Percentiles rank a stretch among this genome's conserved stretches.
Conservation (phyloP, 2,329 filamentous ascomycete genomes). For the Ilyonectria sp. region DNA sequence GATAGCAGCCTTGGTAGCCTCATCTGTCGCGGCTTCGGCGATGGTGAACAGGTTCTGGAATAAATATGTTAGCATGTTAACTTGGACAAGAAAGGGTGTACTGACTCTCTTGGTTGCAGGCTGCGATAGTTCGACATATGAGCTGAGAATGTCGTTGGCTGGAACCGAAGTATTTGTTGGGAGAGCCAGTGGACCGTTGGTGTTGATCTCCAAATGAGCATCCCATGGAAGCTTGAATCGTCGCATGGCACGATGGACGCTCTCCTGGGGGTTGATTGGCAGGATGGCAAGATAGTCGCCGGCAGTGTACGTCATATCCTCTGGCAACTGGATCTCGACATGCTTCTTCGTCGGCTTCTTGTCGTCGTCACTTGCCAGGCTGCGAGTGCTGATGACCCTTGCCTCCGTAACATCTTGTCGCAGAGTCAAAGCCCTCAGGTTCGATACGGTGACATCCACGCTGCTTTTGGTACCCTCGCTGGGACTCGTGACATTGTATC, state of each 20-base stretch:
- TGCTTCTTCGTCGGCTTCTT: constrained; percentile 65
- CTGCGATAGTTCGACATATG: constrained; percentile 80
- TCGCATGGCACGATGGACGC: constrained; percentile 74
- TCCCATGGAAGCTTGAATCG: constrained; percentile 80
- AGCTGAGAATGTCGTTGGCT: constrained; percentile 73
- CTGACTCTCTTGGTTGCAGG: constrained; percentile 76
- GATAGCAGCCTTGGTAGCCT: constrained; percentile 59
- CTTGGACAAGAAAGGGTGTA: neutral
- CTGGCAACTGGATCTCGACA: constrained; percentile 77
- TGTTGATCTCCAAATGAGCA: constrained; percentile 72
- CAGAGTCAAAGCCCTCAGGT: constrained; percentile 16
- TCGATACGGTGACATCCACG: constrained; percentile 23
- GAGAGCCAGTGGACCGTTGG: constrained; percentile 64
- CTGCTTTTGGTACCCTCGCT: constrained; percentile 2
- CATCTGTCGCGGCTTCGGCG: constrained; percentile 63
- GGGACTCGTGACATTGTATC: constrained; percentile 44
- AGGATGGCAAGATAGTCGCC: constrained; percentile 84
- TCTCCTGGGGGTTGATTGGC: constrained; percentile 76
- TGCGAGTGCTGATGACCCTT: neutral
- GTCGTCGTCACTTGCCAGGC: constrained; percentile 10
- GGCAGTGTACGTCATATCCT: constrained; percentile 74
- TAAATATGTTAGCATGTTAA: constrained; percentile 22
- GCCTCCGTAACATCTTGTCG: constrained; percentile 29
- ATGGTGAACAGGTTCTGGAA: constrained; percentile 56
- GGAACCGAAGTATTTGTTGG: constrained; percentile 71